Evolutionary conservation across 1,284 basidiomycete species (phyloP).

Genomic region (Irpex lacteus): DNA sequence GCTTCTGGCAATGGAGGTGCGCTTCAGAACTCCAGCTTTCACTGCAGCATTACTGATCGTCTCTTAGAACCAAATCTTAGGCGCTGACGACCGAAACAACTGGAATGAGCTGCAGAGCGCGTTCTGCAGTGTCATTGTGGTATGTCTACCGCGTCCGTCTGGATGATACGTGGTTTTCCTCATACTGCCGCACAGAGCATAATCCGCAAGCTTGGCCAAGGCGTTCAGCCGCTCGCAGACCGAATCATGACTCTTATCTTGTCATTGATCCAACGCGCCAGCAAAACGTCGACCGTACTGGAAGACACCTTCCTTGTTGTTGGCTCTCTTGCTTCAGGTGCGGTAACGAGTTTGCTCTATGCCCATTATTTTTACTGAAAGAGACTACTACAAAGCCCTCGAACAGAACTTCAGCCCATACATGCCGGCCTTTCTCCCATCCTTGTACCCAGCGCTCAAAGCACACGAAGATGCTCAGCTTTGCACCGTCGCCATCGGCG

Average conservation of each 20-base stretch:
- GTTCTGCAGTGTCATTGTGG: slow-evolving; percentile 88
- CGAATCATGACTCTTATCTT: slow-evolving; percentile 94
- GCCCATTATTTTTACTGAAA: background rate
- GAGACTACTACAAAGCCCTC: slow-evolving; percentile 49
- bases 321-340: slow-evolving; percentile 81
- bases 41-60: background rate
- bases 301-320: slow-evolving; percentile 97
- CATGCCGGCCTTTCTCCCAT: slow-evolving; percentile 87
- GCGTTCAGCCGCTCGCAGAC: slow-evolving; percentile 88
- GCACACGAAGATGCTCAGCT: slow-evolving; percentile 95
- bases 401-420: slow-evolving; percentile 88
- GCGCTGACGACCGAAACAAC: slow-evolving; percentile 95
- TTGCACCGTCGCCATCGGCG: slow-evolving; percentile 93
- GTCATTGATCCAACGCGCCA: slow-evolving; percentile 81
- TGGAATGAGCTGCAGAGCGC: slow-evolving; percentile 99
- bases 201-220: slow-evolving; percentile 79
- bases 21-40: slow-evolving; percentile 12
- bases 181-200: slow-evolving; percentile 53
- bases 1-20: slow-evolving; percentile 77
- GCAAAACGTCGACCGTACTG: slow-evolving; percentile 93
- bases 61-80: slow-evolving; percentile 86
- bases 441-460: slow-evolving; percentile 87
- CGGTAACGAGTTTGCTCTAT: slow-evolving; percentile 13
- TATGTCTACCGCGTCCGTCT: slow-evolving; percentile 36
- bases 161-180: background rate